Evolutionary conservation across 306 rosid genomes (phyloP).

Genomic region (Corylus heterophylla): DNA sequence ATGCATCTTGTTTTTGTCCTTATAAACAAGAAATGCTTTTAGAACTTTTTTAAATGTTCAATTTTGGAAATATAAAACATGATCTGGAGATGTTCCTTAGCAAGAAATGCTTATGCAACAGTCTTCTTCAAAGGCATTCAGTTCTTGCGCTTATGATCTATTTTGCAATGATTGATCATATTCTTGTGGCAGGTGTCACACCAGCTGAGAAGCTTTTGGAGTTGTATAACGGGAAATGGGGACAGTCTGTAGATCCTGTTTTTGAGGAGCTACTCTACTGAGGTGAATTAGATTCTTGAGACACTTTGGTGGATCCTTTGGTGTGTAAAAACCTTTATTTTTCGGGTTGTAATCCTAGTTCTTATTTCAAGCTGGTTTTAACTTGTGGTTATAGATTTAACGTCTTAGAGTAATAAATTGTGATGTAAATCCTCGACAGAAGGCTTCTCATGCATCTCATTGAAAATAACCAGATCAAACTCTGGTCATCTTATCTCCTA

Average conservation of each 20-base stretch:
- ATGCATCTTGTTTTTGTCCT: background rate
- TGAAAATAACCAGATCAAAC: conserved; percentile 28
- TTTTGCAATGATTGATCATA: conserved; percentile 1
- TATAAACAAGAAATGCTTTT: background rate
- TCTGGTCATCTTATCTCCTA: conserved; percentile 17
- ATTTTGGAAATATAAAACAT: background rate
- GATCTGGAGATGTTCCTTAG: background rate
- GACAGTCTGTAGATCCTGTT: conserved; percentile 75
- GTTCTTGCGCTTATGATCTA: background rate
- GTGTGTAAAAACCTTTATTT: conserved; percentile 15
- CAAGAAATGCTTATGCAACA: background rate
- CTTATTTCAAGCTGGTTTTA: conserved; percentile 30
- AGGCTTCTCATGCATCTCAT: conserved; percentile 29
- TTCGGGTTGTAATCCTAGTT: conserved; percentile 30
- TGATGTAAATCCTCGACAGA: conserved; percentile 35
- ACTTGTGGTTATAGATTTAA: conserved; percentile 16
- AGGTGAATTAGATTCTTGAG: conserved; percentile 36
- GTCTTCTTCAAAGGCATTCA: conserved; percentile 8
- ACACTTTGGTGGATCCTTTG: too few relatives aligned
- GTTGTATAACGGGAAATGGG: conserved; percentile 82
- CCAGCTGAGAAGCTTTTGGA: conserved; percentile 93
- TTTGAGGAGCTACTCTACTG: conserved; percentile 88
- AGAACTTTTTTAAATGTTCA: background rate
- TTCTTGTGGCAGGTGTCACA: conserved; percentile 65
- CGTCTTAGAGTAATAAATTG: conserved; percentile 35